Base-by-base conservation (phyloP, 805 yeast species). In the Metschnikowia matae region DNA sequence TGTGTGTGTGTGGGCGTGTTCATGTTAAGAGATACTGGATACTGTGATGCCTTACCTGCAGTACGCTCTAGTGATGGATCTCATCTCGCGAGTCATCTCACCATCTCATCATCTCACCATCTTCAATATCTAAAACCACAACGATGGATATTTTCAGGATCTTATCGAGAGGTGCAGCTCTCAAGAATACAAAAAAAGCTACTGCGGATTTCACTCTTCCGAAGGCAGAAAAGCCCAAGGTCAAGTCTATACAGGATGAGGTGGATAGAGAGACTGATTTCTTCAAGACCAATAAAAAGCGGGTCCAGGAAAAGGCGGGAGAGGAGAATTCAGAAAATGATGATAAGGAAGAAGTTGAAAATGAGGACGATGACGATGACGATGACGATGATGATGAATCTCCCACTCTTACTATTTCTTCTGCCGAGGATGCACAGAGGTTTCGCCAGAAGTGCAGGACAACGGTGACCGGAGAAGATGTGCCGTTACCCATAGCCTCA, bases 401-500 rank as follows among this genome's bases (percentile, higher is more conserved):
- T 1, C 63, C 65, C 1, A 75, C 78, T 11, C 80, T 87, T 40
- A 59, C 75, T 1, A 77, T 70, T 8, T 26, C 29, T 11, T 26
- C 29, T 20, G 75, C 69, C 14, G 79, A 78, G 44, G 87, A 89
- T 40, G 96, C 96, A 0, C 61, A 59, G 2, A 68, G 64, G 17
- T 72, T 85, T 49, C 79, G 97, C 56, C 80, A 81, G 58, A 63
- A 77, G 1, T 75, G 83, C 58, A 78, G 76, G 51, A 81, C 84
- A 41, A 90, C 89, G 53, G 83, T 91, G 31, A 74, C 86, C 0
- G 98, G 98, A 38, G 79, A 79, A 40, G 97, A 92, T 66, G 67
- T 87, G 13, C 97, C 97, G n/a, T 70, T 88, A 32, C 97, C 98
- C 1, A 84, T 92, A 50, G 94, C 90, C 1, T 84, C 96, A 1